Evolutionary conservation across 108 stramenopile species (phyloP).

Genomic region (Pseudonitzschia pungens): DNA sequence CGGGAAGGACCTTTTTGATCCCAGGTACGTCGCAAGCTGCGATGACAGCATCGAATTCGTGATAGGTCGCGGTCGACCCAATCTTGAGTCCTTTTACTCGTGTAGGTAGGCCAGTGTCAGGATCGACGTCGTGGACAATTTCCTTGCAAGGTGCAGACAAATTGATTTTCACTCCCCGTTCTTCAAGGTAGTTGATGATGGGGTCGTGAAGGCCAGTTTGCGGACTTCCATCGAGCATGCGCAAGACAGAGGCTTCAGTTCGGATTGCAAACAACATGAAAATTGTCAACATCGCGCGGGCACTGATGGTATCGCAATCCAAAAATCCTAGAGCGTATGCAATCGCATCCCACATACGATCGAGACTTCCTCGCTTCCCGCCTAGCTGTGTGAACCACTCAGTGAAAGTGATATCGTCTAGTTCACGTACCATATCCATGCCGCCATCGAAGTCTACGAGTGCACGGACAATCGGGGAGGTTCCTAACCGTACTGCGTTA

Average conservation of each 20-base stretch:
- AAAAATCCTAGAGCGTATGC: conserved; percentile 96
- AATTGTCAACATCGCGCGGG: conserved; percentile 96
- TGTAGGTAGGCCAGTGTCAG: conserved; percentile 67
- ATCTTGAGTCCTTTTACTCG: conserved; percentile 84
- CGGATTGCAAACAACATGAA: conserved; percentile 96
- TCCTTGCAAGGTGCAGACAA: conserved; percentile 62
- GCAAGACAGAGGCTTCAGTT: conserved; percentile 93
- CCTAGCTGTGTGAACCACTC: conserved; percentile 94
- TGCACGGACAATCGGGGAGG: conserved; percentile 93
- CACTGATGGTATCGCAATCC: conserved; percentile 95
- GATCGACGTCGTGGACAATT: conserved; percentile 84
- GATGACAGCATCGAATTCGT: conserved; percentile 86
- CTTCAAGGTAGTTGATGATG: conserved; percentile 91
- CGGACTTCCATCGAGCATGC: conserved; percentile 95
- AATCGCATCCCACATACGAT: conserved; percentile 97
- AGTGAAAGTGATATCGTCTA: conserved; percentile 96
- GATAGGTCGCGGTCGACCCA: conserved; percentile 63
- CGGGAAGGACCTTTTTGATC: conserved; percentile 92
- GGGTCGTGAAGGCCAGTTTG: conserved; percentile 94
- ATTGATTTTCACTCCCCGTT: conserved; percentile 86
- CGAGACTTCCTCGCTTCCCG: conserved; percentile 85
- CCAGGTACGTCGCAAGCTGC: conserved; percentile 94
- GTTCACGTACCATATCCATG: conserved; percentile 94
- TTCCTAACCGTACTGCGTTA: conserved; percentile 89
- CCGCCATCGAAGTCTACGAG: conserved; percentile 95